These are phyloP conservation scores for Heritiera fomes DNA, from an alignment of 345 rosid genomes.

Conservation along the genomic window DNA sequence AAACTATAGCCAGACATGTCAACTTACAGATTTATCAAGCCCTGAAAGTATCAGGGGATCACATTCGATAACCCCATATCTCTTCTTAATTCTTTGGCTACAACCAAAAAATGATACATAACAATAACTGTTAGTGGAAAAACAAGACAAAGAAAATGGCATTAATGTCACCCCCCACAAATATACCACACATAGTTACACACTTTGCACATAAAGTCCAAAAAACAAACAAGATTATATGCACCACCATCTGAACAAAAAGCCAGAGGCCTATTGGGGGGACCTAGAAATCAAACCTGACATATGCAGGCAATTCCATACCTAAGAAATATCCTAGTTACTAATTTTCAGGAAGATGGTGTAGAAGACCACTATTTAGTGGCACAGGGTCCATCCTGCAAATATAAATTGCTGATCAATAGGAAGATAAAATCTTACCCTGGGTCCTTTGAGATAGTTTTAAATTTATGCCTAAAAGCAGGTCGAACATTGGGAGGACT, in stretches of 20 bases:
- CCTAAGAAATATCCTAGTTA: conserved; percentile 7
- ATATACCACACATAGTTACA: neutral
- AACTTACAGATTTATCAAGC: conserved; percentile 83
- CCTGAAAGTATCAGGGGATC: conserved; percentile 73
- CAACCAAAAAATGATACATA: conserved; percentile 26
- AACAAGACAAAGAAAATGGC: neutral
- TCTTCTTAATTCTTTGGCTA: conserved; percentile 65
- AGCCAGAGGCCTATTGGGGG: neutral
- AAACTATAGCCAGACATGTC: conserved; percentile 1
- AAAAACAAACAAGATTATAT: neutral
- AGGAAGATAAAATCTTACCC: conserved; percentile 48
- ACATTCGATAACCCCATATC: conserved; percentile 86
- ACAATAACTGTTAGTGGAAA: neutral
- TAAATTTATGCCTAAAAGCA: conserved; percentile 79
- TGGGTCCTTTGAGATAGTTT: conserved; percentile 51
- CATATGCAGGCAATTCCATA: conserved; percentile 10
- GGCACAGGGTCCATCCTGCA: neutral
- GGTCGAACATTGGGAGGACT: conserved; percentile 87
- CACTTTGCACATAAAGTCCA: neutral
- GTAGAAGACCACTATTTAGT: neutral
- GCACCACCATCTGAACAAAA: neutral
- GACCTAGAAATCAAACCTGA: neutral
- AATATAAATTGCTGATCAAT: neutral
- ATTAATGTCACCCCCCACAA: neutral
- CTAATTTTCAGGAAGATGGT: neutral